phyloP scores from a whole-genome alignment of 75 land plant species.

The Pinus taeda region DNA sequence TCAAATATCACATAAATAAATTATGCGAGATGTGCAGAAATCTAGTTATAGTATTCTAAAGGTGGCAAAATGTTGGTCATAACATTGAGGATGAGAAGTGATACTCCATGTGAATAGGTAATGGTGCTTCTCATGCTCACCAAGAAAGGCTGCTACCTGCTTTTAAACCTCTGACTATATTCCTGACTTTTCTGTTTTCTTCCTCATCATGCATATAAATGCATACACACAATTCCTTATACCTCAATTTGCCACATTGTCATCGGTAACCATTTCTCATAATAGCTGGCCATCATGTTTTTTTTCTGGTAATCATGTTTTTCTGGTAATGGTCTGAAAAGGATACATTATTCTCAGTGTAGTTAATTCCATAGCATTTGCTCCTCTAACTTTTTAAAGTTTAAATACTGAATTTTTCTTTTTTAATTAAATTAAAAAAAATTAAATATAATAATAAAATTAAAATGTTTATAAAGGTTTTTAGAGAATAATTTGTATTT shows the following conservation, averaged over 20 bases:
- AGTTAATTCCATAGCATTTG: no score
- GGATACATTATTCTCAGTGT: background rate
- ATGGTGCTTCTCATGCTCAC: background rate
- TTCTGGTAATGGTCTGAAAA: background rate
- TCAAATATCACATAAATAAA: no score
- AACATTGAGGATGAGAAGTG: background rate
- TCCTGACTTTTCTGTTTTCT: slow-evolving; percentile 6
- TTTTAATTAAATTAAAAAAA: no score
- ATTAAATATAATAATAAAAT: no score
- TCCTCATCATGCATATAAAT: background rate
- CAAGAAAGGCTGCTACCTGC: background rate
- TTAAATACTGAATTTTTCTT: no score
- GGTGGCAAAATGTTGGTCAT: no score
- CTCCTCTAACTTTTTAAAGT: no score
- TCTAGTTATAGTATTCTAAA: no score
- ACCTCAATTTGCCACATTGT: background rate
- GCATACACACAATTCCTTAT: background rate
- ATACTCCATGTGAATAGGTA: background rate
- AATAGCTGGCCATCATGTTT: background rate
- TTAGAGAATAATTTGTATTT: no score
- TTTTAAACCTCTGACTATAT: slow-evolving; percentile 8
- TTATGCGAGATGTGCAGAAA: no score
- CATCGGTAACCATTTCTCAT: background rate
- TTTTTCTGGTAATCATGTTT: background rate
- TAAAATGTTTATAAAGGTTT: no score